phyloP scores from a whole-genome alignment of 2,329 filamentous ascomycete genomes.

The Diaporthe amygdali region DNA sequence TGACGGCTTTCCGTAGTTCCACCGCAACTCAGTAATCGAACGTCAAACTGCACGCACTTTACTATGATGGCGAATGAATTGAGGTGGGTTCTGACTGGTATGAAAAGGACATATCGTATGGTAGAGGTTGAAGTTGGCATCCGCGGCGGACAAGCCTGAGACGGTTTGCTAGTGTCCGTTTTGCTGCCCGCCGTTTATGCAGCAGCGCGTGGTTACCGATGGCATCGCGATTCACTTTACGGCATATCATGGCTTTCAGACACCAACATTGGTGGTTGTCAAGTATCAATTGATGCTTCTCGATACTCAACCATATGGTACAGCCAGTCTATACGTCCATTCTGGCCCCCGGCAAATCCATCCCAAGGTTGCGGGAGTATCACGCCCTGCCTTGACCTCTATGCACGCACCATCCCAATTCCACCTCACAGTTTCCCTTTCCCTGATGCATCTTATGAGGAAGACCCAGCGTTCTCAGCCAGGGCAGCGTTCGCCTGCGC shows the following conservation, averaged over 20 bases:
- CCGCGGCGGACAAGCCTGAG: not conserved
- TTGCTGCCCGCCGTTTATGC: slow-evolving; percentile 10
- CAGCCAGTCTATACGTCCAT: not conserved
- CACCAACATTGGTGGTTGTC: not conserved
- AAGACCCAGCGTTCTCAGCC: slow-evolving; percentile 36
- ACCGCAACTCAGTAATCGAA: slow-evolving; percentile 12
- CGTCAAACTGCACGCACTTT: not conserved
- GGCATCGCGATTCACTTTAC: not conserved
- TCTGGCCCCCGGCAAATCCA: not conserved
- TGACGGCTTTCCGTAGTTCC: slow-evolving; percentile 14
- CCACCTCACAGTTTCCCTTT: not conserved
- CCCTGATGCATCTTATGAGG: slow-evolving; percentile 25
- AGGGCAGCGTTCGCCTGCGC: slow-evolving; percentile 56
- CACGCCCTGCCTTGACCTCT: not conserved
- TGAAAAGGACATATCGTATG: not conserved
- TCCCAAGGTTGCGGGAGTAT: not conserved
- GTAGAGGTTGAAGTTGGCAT: not conserved
- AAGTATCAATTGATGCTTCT: slow-evolving; percentile 13
- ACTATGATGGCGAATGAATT: not conserved
- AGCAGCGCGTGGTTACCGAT: not conserved
- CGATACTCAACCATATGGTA: not conserved
- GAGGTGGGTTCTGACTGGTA: not conserved
- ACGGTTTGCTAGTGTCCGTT: slow-evolving; percentile 7
- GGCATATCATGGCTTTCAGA: not conserved
- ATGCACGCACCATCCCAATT: not conserved